Conservation (phyloP, 2,329 filamentous ascomycete genomes). For the Cyanodermella asteris region DNA sequence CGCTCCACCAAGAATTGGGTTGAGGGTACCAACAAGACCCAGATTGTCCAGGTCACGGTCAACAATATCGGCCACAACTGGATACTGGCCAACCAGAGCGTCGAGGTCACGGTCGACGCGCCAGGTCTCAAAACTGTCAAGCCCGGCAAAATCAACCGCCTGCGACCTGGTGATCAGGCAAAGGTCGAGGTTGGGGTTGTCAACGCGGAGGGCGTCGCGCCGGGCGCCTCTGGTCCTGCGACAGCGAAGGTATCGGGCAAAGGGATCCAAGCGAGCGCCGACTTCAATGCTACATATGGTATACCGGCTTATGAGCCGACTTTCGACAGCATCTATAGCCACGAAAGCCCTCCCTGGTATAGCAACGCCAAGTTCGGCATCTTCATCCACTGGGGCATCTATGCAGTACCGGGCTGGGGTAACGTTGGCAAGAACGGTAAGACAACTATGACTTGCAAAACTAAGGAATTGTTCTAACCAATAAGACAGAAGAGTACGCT, state of each 20-base stretch:
- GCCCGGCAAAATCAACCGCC: conserved; percentile 16
- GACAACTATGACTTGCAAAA: too few species aligned
- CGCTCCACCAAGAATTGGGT: conserved; percentile 21
- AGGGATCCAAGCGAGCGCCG: too few species aligned
- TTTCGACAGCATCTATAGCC: too few species aligned
- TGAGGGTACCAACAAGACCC: conserved; percentile 17
- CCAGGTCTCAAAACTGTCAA: conserved; percentile 14
- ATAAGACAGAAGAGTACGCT: conserved; percentile 4
- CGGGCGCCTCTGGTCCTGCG: conserved; percentile 13
- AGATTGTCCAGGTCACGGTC: conserved; percentile 17
- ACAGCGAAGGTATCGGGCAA: conserved; percentile 12
- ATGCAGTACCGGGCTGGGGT: too few species aligned
- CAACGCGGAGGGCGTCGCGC: conserved; percentile 13
- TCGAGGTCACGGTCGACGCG: conserved; percentile 15
- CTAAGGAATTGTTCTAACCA: neutral
- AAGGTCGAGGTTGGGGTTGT: conserved; percentile 17
- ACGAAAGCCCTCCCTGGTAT: too few species aligned
- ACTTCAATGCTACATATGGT: too few species aligned
- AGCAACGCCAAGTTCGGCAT: too few species aligned
- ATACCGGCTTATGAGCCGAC: too few species aligned
- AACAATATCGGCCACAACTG: conserved; percentile 17
- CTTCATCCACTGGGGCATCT: too few species aligned
- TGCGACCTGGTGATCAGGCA: conserved; percentile 19
- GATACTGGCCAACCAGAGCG: conserved; percentile 14
- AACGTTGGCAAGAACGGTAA: too few species aligned